Evolutionary conservation across 2,329 filamentous ascomycete species (phyloP).

Genomic region (Aplosporella prunicola): DNA sequence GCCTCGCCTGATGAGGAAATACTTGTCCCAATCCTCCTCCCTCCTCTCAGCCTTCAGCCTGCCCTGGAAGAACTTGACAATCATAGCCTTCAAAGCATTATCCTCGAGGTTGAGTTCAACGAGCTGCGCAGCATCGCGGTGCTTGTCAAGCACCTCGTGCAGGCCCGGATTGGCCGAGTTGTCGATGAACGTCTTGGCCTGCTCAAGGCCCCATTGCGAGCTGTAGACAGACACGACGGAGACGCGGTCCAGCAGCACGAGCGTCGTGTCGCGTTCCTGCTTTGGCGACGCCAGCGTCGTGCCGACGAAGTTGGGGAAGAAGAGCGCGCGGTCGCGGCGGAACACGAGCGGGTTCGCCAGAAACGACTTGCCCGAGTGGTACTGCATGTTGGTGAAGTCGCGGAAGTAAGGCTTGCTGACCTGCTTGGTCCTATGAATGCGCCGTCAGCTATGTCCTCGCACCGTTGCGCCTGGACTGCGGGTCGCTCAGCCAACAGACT

Average conservation of each 20-base stretch:
- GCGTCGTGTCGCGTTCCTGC: conserved; percentile 57
- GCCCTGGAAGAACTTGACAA: conserved; percentile 47
- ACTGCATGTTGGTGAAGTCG: conserved; percentile 78
- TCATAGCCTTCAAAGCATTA: conserved; percentile 54
- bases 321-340: conserved; percentile 70
- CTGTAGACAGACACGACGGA: conserved; percentile 75
- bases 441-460: background rate
- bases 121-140: conserved; percentile 53
- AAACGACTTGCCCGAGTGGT: conserved; percentile 84
- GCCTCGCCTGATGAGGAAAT: conserved; percentile 51
- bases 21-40: conserved; percentile 44
- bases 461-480: too few species aligned
- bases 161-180: conserved; percentile 60
- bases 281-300: conserved; percentile 56
- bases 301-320: conserved; percentile 87
- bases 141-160: conserved; percentile 48
- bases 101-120: conserved; percentile 87
- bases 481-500: too few species aligned
- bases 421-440: conserved; percentile 59
- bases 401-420: conserved; percentile 87
- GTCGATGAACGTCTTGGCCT: conserved; percentile 61
- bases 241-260: conserved; percentile 60
- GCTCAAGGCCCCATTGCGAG: conserved; percentile 74
- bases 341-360: conserved; percentile 77
- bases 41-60: conserved; percentile 39